A percentile compares a stretch with the other conserved stretches of the same genome.
These are phyloP conservation scores for Leccinellum luteum DNA, from an alignment of 768 basidiomycete species.

Conservation along the genomic window DNA sequence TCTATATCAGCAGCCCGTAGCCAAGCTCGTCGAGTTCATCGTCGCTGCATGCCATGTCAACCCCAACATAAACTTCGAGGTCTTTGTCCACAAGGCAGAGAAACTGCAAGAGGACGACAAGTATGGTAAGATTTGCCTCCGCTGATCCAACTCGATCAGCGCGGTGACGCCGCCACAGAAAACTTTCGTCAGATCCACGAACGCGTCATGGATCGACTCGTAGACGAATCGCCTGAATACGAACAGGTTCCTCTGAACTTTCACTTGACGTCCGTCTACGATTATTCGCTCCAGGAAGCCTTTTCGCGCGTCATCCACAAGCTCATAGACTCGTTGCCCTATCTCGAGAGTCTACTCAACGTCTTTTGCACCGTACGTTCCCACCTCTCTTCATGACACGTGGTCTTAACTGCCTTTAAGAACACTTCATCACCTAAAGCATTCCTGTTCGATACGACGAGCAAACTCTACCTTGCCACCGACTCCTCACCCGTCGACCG, in stretches of 20 bases:
- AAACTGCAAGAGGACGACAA: slow-evolving; percentile 89
- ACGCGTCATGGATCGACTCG: slow-evolving; percentile 77
- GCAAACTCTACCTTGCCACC: slow-evolving; percentile 88
- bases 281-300: slow-evolving; percentile 88
- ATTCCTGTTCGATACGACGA: slow-evolving; percentile 85
- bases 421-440: slow-evolving; percentile 93
- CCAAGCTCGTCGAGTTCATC: slow-evolving; percentile 79
- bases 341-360: slow-evolving; percentile 84
- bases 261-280: slow-evolving; percentile 90
- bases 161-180: slow-evolving; percentile 47
- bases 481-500: slow-evolving; percentile 91
- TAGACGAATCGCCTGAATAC: slow-evolving; percentile 73
- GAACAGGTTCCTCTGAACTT: slow-evolving; percentile 81
- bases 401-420: slow-evolving; percentile 36
- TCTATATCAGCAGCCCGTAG: slow-evolving; percentile 79
- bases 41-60: slow-evolving; percentile 73
- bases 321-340: slow-evolving; percentile 79
- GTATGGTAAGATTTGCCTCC: slow-evolving; percentile 54
- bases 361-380: slow-evolving; percentile 70
- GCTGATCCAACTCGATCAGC: not conserved
- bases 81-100: slow-evolving; percentile 96
- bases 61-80: slow-evolving; percentile 76
- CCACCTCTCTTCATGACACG: not conserved
- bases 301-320: slow-evolving; percentile 90
- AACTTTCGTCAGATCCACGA: slow-evolving; percentile 91